A percentile compares a stretch with the other conserved stretches of the same genome.
Conservation (phyloP, 352 stramenopile genomes). For the Phytophthora cajani region DNA sequence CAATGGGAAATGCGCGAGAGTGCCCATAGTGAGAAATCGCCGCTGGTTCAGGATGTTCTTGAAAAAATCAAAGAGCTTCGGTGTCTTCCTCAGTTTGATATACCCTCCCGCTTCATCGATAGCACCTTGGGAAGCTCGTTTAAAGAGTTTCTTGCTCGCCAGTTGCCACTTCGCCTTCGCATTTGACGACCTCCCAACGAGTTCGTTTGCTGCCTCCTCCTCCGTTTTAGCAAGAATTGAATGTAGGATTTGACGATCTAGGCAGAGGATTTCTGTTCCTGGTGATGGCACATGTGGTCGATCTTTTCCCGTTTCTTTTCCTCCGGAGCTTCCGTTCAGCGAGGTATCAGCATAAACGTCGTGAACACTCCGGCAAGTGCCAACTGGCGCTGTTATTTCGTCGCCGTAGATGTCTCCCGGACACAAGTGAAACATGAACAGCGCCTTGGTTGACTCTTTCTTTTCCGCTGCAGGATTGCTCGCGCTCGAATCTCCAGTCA, state of each 20-base stretch:
- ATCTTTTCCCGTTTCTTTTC: background rate
- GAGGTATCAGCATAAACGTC: conserved; percentile 45
- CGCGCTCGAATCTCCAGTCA: conserved; percentile 6
- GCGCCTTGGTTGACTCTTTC: conserved; percentile 26
- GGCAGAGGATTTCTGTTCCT: conserved; percentile 43
- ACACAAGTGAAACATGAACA: conserved; percentile 51
- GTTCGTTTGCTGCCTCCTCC: conserved; percentile 55
- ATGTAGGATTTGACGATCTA: conserved; percentile 45
- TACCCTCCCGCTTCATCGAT: conserved; percentile 14
- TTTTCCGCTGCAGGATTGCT: conserved; percentile 8
- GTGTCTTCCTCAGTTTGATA: conserved; percentile 28
- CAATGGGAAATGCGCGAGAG: conserved; percentile 57
- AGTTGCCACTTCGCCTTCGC: conserved; percentile 60
- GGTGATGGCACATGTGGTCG: background rate
- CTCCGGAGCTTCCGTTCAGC: background rate
- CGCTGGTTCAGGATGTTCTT: conserved; percentile 76
- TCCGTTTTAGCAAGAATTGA: conserved; percentile 53
- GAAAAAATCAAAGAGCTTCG: conserved; percentile 70
- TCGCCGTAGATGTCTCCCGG: conserved; percentile 63
- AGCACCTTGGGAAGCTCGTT: conserved; percentile 16
- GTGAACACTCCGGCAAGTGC: conserved; percentile 43
- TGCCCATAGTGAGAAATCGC: conserved; percentile 62
- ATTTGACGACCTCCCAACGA: conserved; percentile 39
- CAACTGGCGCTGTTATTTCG: conserved; percentile 45
- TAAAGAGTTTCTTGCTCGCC: conserved; percentile 46